These are phyloP conservation scores for Mycena polygramma DNA, from an alignment of 768 basidiomycete species.

Conservation along the genomic window DNA sequence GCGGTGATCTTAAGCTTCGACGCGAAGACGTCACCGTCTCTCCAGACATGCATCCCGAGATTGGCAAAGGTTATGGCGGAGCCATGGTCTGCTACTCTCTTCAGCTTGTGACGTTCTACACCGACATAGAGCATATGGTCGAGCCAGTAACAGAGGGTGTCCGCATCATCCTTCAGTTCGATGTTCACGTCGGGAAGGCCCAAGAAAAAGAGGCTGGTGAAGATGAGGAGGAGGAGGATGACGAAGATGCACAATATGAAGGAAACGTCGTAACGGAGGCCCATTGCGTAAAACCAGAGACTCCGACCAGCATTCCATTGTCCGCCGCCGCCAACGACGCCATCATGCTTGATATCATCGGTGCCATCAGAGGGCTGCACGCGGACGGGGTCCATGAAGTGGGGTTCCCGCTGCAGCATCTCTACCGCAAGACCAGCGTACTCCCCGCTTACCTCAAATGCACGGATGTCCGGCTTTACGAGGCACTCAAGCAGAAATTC, in stretches of 20 bases:
- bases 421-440: neutral
- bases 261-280: neutral
- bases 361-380: neutral
- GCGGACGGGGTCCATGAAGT: neutral
- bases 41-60: neutral
- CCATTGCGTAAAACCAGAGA: neutral
- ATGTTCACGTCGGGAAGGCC: neutral
- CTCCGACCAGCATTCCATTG: neutral
- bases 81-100: neutral
- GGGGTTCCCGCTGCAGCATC: neutral
- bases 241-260: neutral
- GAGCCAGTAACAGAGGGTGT: neutral
- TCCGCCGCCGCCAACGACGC: neutral
- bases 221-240: neutral
- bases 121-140: neutral
- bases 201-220: neutral
- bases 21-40: neutral
- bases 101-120: neutral
- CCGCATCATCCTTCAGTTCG: neutral
- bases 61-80: neutral
- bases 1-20: neutral
- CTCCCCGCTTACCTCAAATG: neutral
- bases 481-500: neutral
- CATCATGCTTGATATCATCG: neutral
- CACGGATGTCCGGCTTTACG: neutral